Base-by-base conservation (phyloP, 345 rosid genomes). In the Citrus unshiu region DNA sequence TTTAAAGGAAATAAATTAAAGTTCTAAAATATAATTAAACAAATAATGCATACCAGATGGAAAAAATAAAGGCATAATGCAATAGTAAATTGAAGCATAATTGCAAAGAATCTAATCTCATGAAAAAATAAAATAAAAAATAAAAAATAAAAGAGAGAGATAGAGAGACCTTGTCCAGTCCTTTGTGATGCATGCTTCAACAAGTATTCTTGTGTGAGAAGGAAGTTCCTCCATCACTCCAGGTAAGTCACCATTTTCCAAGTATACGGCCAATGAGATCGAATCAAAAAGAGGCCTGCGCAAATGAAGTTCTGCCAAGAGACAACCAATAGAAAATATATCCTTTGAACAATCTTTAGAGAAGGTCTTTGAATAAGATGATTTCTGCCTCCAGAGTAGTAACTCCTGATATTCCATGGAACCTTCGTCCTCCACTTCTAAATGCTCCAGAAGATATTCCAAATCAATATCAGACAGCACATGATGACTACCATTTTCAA, bases 251-350 rank as follows among this genome's bases (percentile, higher is more conserved):
- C 90, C 92, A 73, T 75, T 73, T 78, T 83, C 85, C 72, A 88
- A 39, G 82, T 88, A 92, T 61, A 83, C 35, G 49, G 87, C 86
- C 70, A 95, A 85, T 68, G 97, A 93, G 35, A 78, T 82, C 21
- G 95, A 83, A 87, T 90, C 87, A 83, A 95, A 93, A 76, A 93
- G 91, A 61, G 98, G 97, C 83, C 83, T 88, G 83, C 70, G 82
- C 79, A 93, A 85, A 88, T 86, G 87, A 70, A 93, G 94, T 83
- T 95, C 98, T 68, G 97, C 97, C 72, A 95, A 73, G 82, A 95
- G 80, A 85, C 97, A 92, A 78, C 97, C 98, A 61, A 93, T 40
- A 73, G 97, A 90, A 86, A 95, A 95, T 79, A 95, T 87, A 81
- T 95, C 98, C 79, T 81, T 82, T 25, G 91, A 90, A 83, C 80